Base-by-base conservation (phyloP, 768 basidiomycete genomes). In the Tylopilus intermedius region DNA sequence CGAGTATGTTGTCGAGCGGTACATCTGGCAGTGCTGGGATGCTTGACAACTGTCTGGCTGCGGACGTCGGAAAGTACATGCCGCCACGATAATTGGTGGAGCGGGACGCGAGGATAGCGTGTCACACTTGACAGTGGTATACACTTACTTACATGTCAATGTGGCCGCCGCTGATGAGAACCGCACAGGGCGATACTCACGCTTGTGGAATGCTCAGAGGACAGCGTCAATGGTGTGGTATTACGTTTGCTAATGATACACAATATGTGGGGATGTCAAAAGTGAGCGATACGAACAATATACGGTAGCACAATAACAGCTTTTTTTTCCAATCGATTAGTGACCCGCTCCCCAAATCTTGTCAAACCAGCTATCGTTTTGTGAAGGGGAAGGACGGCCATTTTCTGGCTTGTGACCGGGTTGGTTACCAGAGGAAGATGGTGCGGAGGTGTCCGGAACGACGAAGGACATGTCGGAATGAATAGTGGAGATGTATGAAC, bases 21-120 rank as follows among this genome's bases (percentile, higher is more conserved):
- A 79, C 68, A 56, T 85, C 80, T 27, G 86, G 83, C 32, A 89
- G 72, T n/a, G 81, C 76, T 33, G 89, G 88, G 21, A 77, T 76
- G 15, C 82, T 81, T 15, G 84, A 83, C 39, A 92, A 76, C 63
- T 83, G 87, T 62, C 80, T 75, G 27, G 90, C 87, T 40, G 87
- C 82, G 33, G 86, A 82, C 24, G 87, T 91, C 53, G 88, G 90
- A 70, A 92, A 92, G 72, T 91, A 93, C 90, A 92, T 92, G 7
- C 40, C 18, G 22, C 48, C 26, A 48, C 24, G 24, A 24, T 24
- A 29, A 37, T 46, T 22, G 42, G 18, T 10, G 40, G 41, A 45
- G 38, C 29, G 40, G 24, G 49, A 35, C 47, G 45, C 45, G 38
- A 30, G n/a, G 35, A 15, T 5, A 37, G 10, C 35, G 35, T 24